These are phyloP conservation scores for Diplodia intermedia DNA, from an alignment of 2,329 filamentous ascomycete species.

Conservation along the genomic window DNA sequence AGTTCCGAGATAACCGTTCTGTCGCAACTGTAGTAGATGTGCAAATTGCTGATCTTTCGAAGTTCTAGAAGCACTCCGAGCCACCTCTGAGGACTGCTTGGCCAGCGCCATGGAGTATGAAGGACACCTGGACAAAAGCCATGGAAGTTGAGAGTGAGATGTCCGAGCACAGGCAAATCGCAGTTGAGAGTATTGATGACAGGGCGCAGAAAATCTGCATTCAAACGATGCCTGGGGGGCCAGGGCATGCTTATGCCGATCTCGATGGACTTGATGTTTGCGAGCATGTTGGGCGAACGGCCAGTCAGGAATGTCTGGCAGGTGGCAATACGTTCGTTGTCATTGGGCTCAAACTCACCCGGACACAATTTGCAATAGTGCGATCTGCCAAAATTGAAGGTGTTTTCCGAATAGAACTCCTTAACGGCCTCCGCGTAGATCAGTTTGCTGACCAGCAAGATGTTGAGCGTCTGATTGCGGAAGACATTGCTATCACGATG, in stretches of 20 bases:
- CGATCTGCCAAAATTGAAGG: neutral
- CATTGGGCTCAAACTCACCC: no score
- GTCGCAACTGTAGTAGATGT: neutral
- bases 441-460: neutral
- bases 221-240: rapidly evolving
- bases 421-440: neutral
- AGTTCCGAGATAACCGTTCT: no score
- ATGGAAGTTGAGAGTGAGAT: neutral
- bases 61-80: neutral
- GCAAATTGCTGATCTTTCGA: neutral
- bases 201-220: neutral
- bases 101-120: neutral
- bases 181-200: neutral
- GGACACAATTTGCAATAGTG: no score
- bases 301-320: neutral
- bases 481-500: neutral
- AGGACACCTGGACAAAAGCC: no score
- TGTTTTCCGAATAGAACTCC: neutral
- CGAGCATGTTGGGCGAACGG: neutral
- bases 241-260: neutral
- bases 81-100: neutral
- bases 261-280: neutral
- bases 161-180: neutral
- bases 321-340: no score
- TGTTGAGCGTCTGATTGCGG: neutral